Conservation (phyloP, 257 asterid species). For the Penstemon newberryi region DNA sequence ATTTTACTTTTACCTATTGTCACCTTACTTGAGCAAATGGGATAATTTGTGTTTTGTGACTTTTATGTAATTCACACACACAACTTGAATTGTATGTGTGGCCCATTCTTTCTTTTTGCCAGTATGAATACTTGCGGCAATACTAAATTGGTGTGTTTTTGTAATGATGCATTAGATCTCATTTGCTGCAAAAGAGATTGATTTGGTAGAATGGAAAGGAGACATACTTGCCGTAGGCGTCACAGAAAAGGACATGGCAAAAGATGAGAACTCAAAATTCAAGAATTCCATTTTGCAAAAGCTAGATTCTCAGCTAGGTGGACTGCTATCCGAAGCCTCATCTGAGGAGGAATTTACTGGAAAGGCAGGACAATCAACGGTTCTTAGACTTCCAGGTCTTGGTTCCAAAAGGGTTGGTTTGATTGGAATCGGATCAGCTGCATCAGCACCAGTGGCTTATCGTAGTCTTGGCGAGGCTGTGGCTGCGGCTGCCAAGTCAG, state of each 20-base stretch:
- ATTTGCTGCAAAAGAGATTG: conserved; percentile 80
- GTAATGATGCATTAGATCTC: conserved; percentile 52
- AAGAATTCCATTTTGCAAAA: conserved; percentile 68
- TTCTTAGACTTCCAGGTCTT: conserved; percentile 75
- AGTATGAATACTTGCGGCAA: not conserved
- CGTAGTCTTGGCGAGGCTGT: conserved; percentile 87
- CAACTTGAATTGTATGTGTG: not conserved
- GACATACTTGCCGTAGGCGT: conserved; percentile 92
- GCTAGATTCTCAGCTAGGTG: conserved; percentile 71
- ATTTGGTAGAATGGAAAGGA: conserved; percentile 93
- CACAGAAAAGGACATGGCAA: conserved; percentile 75
- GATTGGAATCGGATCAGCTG: conserved; percentile 74
- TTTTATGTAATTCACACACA: not conserved
- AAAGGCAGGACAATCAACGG: conserved; percentile 80
- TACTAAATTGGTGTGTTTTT: conserved; percentile 23
- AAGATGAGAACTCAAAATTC: conserved; percentile 72
- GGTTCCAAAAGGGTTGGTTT: conserved; percentile 78
- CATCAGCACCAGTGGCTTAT: conserved; percentile 57
- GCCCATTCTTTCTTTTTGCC: conserved; percentile 1
- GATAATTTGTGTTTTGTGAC: not conserved
- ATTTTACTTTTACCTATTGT: not conserved
- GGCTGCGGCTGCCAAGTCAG: conserved; percentile 85
- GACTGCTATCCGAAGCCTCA: conserved; percentile 77
- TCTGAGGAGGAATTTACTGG: conserved; percentile 89
- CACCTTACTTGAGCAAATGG: not conserved